These are phyloP conservation scores for Exophiala aquamarina DNA, from an alignment of 2,329 filamentous ascomycete species.

Conservation along the genomic window DNA sequence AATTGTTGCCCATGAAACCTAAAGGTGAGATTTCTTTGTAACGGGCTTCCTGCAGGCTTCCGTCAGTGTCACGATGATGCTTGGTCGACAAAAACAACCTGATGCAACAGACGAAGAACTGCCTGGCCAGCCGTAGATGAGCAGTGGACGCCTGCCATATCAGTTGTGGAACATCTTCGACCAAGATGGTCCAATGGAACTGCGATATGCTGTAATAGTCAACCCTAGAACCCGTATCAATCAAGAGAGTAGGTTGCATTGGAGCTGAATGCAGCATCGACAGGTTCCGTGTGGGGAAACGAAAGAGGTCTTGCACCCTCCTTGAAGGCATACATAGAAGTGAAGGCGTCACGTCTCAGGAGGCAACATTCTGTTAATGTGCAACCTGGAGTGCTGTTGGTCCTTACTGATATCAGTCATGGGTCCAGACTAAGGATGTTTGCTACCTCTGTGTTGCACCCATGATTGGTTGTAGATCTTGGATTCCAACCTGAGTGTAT, in stretches of 20 bases:
- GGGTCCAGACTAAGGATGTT: background rate
- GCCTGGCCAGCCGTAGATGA: conserved; percentile 20
- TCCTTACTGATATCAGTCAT: no score
- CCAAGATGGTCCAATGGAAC: conserved; percentile 12
- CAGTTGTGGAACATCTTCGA: conserved; percentile 23
- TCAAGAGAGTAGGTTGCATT: conserved; percentile 13
- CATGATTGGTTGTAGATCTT: conserved; percentile 1
- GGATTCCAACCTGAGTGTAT: no score
- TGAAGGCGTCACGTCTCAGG: conserved; percentile 11
- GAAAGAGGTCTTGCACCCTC: conserved; percentile 13
- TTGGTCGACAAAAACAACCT: conserved; percentile 22
- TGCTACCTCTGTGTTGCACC: background rate
- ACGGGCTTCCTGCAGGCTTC: conserved; percentile 22
- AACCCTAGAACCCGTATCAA: conserved; percentile 13
- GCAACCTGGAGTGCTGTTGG: background rate
- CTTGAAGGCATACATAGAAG: conserved; percentile 6
- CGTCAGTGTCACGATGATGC: conserved; percentile 23
- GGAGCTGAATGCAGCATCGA: conserved; percentile 17
- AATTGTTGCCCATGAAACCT: conserved; percentile 23
- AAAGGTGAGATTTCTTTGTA: conserved; percentile 26
- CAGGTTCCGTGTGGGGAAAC: conserved; percentile 25
- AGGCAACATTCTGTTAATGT: conserved; percentile 9
- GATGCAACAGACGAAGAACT: conserved; percentile 15
- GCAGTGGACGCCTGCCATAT: conserved; percentile 15
- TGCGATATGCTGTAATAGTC: conserved; percentile 3